Percentiles rank a stretch among this genome's conserved stretches.
Evolutionary conservation across 441 rosid species (phyloP).

Genomic region (Pelargonium citronellum): DNA sequence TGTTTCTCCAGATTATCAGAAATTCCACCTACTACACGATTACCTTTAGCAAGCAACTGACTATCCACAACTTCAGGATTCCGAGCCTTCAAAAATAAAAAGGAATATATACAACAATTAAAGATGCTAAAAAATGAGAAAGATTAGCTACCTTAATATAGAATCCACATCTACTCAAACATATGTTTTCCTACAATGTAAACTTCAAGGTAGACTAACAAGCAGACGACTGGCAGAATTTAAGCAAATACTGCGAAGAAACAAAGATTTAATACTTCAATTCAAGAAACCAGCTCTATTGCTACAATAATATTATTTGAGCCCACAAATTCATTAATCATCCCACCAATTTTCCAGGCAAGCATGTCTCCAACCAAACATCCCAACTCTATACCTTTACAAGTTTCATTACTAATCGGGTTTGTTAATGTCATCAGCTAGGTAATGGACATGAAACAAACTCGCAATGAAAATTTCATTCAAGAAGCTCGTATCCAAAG

Average conservation of each 20-base stretch:
- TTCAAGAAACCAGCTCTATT: background rate
- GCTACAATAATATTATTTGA: background rate
- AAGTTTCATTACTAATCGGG: too few relatives aligned
- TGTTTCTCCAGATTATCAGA: slow-evolving; percentile 37
- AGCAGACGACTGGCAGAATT: slow-evolving; percentile 3
- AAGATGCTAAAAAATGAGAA: slow-evolving; percentile 3
- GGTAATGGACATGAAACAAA: background rate
- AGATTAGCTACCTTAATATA: background rate
- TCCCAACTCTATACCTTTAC: background rate
- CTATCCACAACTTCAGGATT: slow-evolving; percentile 41
- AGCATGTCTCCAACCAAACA: slow-evolving; percentile 3
- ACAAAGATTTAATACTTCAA: background rate
- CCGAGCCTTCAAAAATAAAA: slow-evolving; percentile 43
- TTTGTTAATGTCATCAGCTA: background rate
- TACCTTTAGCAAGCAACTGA: slow-evolving; percentile 40
- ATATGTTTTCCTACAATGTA: slow-evolving; percentile 3
- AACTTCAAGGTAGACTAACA: background rate
- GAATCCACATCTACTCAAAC: background rate
- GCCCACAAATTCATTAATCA: background rate
- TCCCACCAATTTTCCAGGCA: background rate
- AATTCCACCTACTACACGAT: slow-evolving; percentile 29
- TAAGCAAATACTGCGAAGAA: slow-evolving; percentile 1
- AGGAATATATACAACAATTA: slow-evolving; percentile 7
- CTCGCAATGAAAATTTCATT: background rate
- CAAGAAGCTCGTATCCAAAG: background rate